Evolutionary conservation across 2,329 filamentous ascomycete species (phyloP).

Genomic region (Rhinocladiella mackenziei): DNA sequence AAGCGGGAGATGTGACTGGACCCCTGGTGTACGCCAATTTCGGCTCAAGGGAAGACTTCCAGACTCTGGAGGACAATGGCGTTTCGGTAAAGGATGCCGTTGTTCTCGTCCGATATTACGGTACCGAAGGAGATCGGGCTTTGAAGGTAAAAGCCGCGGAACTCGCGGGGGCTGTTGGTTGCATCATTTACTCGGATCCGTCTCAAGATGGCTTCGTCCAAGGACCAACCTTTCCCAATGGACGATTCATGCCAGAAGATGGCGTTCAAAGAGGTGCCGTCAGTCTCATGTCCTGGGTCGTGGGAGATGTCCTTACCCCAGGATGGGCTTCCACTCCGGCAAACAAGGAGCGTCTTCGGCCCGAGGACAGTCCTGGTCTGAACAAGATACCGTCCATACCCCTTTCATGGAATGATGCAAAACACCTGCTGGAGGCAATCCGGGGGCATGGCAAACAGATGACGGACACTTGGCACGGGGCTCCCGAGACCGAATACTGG

Average conservation of each 20-base stretch:
- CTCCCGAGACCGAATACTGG: constrained; percentile 71
- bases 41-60: constrained; percentile 79
- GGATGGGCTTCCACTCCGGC: constrained; percentile 62
- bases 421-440: constrained; percentile 70
- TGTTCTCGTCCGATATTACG: constrained; percentile 76
- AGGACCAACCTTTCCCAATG: constrained; percentile 70
- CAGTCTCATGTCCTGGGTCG: constrained; percentile 72
- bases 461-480: constrained; percentile 69
- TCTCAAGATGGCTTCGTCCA: constrained; percentile 73
- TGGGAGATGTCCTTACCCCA: constrained; percentile 89
- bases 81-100: constrained; percentile 75
- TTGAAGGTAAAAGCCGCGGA: constrained; percentile 90
- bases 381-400: constrained; percentile 85
- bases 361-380: constrained; percentile 67
- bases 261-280: constrained; percentile 80
- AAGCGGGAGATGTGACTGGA: constrained; percentile 77
- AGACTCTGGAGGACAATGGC: constrained; percentile 64
- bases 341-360: constrained; percentile 59
- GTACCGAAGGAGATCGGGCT: constrained; percentile 66
- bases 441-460: constrained; percentile 69
- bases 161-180: constrained; percentile 77
- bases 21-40: constrained; percentile 91
- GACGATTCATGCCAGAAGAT: constrained; percentile 74
- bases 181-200: constrained; percentile 89
- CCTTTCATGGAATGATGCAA: constrained; percentile 82